A percentile compares a stretch with the other conserved stretches of the same genome.
These are phyloP conservation scores for Sporothrix dimorphospora DNA, from an alignment of 2,329 filamentous ascomycete species.

Conservation along the genomic window DNA sequence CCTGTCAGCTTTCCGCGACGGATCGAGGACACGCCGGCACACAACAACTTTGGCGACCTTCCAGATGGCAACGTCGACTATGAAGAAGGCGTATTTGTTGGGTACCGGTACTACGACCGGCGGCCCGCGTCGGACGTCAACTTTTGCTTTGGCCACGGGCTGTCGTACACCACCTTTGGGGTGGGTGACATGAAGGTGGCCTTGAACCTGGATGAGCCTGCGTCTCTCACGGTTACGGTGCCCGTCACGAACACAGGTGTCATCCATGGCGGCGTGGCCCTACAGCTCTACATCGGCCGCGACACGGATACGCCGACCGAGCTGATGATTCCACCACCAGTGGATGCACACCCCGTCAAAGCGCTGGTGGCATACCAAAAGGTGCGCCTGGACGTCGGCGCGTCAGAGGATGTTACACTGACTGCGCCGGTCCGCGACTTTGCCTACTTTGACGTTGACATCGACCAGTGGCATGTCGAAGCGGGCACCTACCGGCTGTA, in stretches of 20 bases:
- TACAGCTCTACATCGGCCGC: background rate
- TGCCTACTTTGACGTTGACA: background rate
- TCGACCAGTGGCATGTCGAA: background rate
- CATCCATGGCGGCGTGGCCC: background rate
- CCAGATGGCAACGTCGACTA: slow-evolving; percentile 62
- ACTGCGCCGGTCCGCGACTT: background rate
- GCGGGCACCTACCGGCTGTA: background rate
- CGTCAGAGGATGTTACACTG: background rate
- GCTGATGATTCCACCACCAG: no score
- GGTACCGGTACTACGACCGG: slow-evolving; percentile 75
- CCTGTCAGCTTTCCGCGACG: slow-evolving; percentile 67
- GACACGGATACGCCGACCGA: background rate
- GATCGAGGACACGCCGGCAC: slow-evolving; percentile 72
- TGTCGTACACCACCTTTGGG: slow-evolving; percentile 75
- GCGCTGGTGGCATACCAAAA: background rate
- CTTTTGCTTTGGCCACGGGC: slow-evolving; percentile 78
- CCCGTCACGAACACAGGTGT: background rate
- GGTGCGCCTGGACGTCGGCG: background rate
- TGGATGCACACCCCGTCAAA: background rate
- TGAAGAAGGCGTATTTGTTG: slow-evolving; percentile 78
- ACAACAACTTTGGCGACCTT: slow-evolving; percentile 69
- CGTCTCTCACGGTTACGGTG: no score
- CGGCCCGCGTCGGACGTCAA: slow-evolving; percentile 43
- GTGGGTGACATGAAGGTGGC: background rate
- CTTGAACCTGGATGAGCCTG: no score